Base-by-base conservation (phyloP, 2,329 filamentous ascomycete species). In the Hyphodiscus sp. region DNA sequence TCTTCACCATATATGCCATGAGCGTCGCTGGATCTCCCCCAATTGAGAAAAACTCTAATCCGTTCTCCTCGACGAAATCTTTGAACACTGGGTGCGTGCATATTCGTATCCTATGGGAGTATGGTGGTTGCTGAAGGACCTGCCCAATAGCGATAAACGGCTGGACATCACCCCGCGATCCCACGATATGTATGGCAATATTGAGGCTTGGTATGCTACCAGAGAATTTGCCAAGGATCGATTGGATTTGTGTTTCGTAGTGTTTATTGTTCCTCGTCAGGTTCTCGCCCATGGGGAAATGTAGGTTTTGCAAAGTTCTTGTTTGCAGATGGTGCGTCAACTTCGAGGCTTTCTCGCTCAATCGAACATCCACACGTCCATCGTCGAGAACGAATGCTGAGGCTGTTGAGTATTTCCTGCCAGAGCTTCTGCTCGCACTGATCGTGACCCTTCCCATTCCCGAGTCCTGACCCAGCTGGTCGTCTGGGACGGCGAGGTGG, bases 181-280 rank as follows among this genome's bases (percentile, higher is more conserved):
- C 89, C 59, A 92, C 90, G 7, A 92, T 86, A 77, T 91, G 90
- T 63, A 92, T 85, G 23, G 90, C 87, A 50, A 94, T 86, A 65
- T 91, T 91, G 44, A 92, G 49, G 13, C 48, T 51, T 4, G 63
- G 63, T 8, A 53, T 52, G 8, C 23, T 26, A 8, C 55, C 55
- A 18, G 51, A 41, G 29, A 49, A 63, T 23, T 51, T 54, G 6
- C 54, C 55, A 6, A 63, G 42, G 1, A 61, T 47, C 2, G 45
- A 10, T 43, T 58, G 47, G 18, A 57, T 54, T 5, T 54, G 45
- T 8, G 45, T 44, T n/a, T 56, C 53, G 20, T 56, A 59, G 42
- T 57, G 54, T 38, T 51, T 44, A 47, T 61, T 61, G 16, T 61
- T 61, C 13, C 33, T 16, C 1, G 61, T 61, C 1, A 61, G 47